Percentiles rank a stretch among this genome's conserved stretches.
Conservation (phyloP, 768 basidiomycete genomes). For the Psilocybe azurescens region DNA sequence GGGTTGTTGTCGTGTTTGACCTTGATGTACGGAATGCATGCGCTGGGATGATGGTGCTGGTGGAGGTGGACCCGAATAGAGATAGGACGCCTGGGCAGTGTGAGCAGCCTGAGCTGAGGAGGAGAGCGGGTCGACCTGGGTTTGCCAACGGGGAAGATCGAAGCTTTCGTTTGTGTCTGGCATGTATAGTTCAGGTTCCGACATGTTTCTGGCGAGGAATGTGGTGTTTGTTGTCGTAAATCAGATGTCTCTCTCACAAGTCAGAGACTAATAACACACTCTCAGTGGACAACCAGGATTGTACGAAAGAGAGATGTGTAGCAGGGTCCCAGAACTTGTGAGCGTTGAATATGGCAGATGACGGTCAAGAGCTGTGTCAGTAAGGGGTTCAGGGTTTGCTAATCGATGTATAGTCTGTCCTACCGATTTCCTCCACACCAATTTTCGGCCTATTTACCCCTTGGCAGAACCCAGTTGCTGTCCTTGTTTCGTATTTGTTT, state of each 20-base stretch:
- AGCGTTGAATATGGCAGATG: slow-evolving; percentile 24
- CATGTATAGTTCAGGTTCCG: slow-evolving; percentile 81
- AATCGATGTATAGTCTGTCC: slow-evolving; percentile 25
- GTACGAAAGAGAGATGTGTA: slow-evolving; percentile 11
- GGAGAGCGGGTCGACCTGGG: slow-evolving; percentile 62
- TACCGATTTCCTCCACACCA: slow-evolving; percentile 19
- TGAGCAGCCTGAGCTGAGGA: slow-evolving; percentile 54
- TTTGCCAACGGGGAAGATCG: slow-evolving; percentile 78
- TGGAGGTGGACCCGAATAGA: slow-evolving; percentile 60
- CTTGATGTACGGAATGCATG: slow-evolving; percentile 54
- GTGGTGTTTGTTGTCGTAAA: slow-evolving; percentile 21
- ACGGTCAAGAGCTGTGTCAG: slow-evolving; percentile 30
- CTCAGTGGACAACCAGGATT: slow-evolving; percentile 12
- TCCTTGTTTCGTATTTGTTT: slow-evolving; percentile 3
- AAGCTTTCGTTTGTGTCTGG: slow-evolving; percentile 82
- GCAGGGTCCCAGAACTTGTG: slow-evolving; percentile 9
- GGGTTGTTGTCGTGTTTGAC: slow-evolving; percentile 52
- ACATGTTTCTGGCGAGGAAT: slow-evolving; percentile 51
- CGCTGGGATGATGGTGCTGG: slow-evolving; percentile 57
- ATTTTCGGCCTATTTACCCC: slow-evolving; percentile 2
- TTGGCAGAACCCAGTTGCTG: slow-evolving; percentile 7
- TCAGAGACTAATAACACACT: slow-evolving; percentile 6
- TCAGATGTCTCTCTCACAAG: slow-evolving; percentile 17
- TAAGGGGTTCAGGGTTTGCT: slow-evolving; percentile 32
- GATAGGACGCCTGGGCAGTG: slow-evolving; percentile 57